These are phyloP conservation scores for Lepiota venenata DNA, from an alignment of 768 basidiomycete species.

Conservation along the genomic window DNA sequence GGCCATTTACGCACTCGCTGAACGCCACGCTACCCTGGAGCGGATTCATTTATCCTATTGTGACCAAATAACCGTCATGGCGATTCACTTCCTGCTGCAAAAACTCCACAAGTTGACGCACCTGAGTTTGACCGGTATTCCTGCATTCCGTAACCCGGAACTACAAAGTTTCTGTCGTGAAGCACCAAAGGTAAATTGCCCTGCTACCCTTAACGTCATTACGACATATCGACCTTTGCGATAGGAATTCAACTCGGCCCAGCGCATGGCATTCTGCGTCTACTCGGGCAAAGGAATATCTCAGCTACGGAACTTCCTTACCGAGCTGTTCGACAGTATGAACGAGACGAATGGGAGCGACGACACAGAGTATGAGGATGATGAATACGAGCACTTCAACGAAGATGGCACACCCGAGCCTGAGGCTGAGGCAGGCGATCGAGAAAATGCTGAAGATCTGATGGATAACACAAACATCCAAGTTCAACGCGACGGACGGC, in stretches of 20 bases:
- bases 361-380: conserved; percentile 62
- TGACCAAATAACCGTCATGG: conserved; percentile 89
- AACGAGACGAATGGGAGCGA: conserved; percentile 70
- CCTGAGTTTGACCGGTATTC: conserved; percentile 95
- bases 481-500: conserved; percentile 10
- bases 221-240: conserved; percentile 6
- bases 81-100: conserved; percentile 86
- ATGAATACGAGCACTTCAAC: conserved; percentile 48
- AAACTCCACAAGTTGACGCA: conserved; percentile 91
- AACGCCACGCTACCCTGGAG: conserved; percentile 84
- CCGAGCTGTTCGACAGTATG: conserved; percentile 71
- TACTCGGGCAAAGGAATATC: conserved; percentile 91
- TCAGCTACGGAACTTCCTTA: conserved; percentile 77
- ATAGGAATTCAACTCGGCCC: conserved; percentile 89
- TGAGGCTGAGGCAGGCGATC: conserved; percentile 32
- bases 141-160: conserved; percentile 81
- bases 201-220: neutral
- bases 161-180: conserved; percentile 88
- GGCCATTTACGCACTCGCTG: conserved; percentile 84
- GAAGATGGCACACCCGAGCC: conserved; percentile 46
- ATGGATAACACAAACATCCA: conserved; percentile 15
- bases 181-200: conserved; percentile 69
- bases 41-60: conserved; percentile 97
- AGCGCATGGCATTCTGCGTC: conserved; percentile 91
- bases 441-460: conserved; percentile 22